Evolutionary conservation across 2,329 filamentous ascomycete genomes (phyloP).

Genomic region (Waltergamsia citrina): DNA sequence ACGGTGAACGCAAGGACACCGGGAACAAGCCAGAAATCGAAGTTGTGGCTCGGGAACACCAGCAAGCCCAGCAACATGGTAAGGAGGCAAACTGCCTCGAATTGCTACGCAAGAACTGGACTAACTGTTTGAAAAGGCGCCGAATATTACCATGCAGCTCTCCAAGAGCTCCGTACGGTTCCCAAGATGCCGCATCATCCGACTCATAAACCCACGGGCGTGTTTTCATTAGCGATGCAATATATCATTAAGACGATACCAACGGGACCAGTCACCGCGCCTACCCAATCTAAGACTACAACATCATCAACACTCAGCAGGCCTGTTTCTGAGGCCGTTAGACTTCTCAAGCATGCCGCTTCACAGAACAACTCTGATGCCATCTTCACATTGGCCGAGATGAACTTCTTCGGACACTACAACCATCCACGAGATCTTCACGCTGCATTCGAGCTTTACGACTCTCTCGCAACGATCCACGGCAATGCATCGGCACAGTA

Average conservation of each 20-base stretch:
- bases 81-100: too few relatives aligned
- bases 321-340: constrained; percentile 39
- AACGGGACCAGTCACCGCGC: constrained; percentile 35
- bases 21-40: constrained; percentile 6
- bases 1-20: background rate
- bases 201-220: constrained; percentile 31
- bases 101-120: background rate
- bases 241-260: constrained; percentile 39
- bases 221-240: constrained; percentile 30
- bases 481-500: constrained; percentile 91
- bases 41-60: constrained; percentile 11
- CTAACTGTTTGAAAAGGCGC: constrained; percentile 26
- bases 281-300: constrained; percentile 23
- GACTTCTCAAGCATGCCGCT: constrained; percentile 42
- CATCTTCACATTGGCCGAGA: constrained; percentile 78
- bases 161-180: constrained; percentile 39
- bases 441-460: constrained; percentile 72
- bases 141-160: constrained; percentile 42
- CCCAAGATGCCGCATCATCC: constrained; percentile 33
- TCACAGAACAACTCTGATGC: constrained; percentile 65
- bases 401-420: constrained; percentile 96
- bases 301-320: constrained; percentile 24
- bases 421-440: constrained; percentile 75
- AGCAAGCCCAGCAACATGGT: constrained; percentile 10
- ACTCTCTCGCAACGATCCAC: constrained; percentile 61